A percentile compares a stretch with the other conserved stretches of the same genome.
phyloP scores from a whole-genome alignment of 2,329 filamentous ascomycete genomes.

The Juglanconis sp. region DNA sequence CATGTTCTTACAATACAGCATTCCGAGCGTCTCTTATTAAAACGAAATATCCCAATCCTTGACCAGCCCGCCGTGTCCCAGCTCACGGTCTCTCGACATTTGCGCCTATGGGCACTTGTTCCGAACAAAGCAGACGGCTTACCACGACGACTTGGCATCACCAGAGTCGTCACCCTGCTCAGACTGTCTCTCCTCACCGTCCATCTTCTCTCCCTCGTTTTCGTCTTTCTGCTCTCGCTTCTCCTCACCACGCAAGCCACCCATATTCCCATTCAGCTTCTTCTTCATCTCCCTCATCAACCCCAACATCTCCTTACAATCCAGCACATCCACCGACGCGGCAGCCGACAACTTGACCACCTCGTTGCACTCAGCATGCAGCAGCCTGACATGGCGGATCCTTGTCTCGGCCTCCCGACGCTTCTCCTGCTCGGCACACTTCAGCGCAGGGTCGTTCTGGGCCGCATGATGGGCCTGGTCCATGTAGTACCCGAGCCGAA shows the following conservation, averaged over 20 bases:
- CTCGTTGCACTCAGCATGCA: background rate
- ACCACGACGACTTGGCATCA: background rate
- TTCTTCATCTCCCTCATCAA: constrained; percentile 7
- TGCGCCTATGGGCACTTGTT: no score
- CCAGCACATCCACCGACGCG: background rate
- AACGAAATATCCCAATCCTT: no score
- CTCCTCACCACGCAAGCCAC: no score
- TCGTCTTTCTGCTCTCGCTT: background rate
- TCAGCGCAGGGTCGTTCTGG: background rate
- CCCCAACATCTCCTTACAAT: constrained; percentile 8
- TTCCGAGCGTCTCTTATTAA: no score
- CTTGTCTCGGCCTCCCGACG: background rate
- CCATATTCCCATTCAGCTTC: background rate
- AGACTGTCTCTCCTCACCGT: no score
- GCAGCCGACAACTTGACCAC: background rate
- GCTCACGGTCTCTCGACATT: no score
- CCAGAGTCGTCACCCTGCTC: background rate
- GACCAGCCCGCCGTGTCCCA: no score
- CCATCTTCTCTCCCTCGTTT: background rate
- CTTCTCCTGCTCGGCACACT: background rate
- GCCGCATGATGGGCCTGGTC: background rate
- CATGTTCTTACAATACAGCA: no score
- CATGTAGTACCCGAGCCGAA: background rate
- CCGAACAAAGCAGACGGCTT: no score
- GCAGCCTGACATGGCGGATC: background rate